Base-by-base conservation (phyloP, 345 rosid species). In the Populus pruinosa region DNA sequence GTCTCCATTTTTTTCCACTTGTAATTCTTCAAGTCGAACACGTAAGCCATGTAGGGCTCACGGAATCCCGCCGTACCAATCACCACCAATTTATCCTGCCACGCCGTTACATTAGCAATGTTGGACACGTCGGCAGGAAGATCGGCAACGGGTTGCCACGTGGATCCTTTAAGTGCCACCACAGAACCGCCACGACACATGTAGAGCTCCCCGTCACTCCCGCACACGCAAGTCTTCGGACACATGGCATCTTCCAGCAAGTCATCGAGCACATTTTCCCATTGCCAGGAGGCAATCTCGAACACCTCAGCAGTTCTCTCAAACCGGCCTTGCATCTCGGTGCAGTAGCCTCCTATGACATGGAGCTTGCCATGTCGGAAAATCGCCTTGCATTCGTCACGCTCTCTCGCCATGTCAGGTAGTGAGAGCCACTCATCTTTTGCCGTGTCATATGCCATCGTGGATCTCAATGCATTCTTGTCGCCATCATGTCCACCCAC, bases 401-500 rank as follows among this genome's bases (percentile, higher is more conserved):
- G 89, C 72, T 90, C 89, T 25, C 70, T 82, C 21, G 83, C 81
- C 99, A 95, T 91, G 84, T 92, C 90, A 10, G 98, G 94, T 66
- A 93, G 41, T 0, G 62, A 23, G 25, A 43, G 5, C 98, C 99
- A 95, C 82, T 31, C 80, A 43, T 95, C 82, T 31, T 50, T 84
- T 0, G 49, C 87, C 87, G 88, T 92, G 80, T 93, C 92, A 82
- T 93, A 93, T 0, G 85, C 75, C 56, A 88, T 23, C 0, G 91
- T 88, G 13, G 99, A 90, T 70, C 66, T 88, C 81, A 95, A 71
- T 3, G 99, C 96, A 25, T 84, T 87, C 69, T 92, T 92, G 29
- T 90, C 93, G 0, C 67, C 85, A 6, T 90, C 97, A 17, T 93
- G 97, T 8, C 99, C 98, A 0, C 99, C 98, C 0, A 91, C 90